Evolutionary conservation across 2,329 filamentous ascomycete species (phyloP).

Genomic region (Dothideomycetes sp.): DNA sequence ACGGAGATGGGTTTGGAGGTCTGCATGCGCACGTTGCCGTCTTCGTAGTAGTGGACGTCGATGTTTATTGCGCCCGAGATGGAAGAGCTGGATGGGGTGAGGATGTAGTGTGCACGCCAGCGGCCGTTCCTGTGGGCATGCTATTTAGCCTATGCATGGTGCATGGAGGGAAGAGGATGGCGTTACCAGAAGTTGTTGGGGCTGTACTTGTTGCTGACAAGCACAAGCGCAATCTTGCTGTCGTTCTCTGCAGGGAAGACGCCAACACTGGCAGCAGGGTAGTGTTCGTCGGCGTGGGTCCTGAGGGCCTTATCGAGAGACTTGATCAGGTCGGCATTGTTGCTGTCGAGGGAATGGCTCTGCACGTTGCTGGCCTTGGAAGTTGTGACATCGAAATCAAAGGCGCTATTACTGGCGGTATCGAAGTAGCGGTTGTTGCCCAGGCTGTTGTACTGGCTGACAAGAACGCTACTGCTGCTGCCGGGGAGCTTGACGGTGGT

Average conservation of each 20-base stretch:
- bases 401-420: conserved; percentile 76
- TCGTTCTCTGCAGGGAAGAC: conserved; percentile 74
- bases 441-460: conserved; percentile 79
- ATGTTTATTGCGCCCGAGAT: conserved; percentile 78
- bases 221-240: conserved; percentile 65
- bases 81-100: conserved; percentile 56
- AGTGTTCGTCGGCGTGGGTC: conserved; percentile 78
- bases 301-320: conserved; percentile 71
- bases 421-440: conserved; percentile 83
- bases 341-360: conserved; percentile 67
- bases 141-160: background rate
- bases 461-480: conserved; percentile 59
- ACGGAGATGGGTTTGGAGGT: conserved; percentile 69
- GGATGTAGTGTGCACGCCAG: conserved; percentile 83
- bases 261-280: conserved; percentile 68
- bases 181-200: conserved; percentile 91
- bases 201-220: conserved; percentile 94
- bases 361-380: conserved; percentile 80
- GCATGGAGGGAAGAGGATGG: background rate
- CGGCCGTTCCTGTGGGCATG: conserved; percentile 71
- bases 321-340: conserved; percentile 71
- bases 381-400: conserved; percentile 74
- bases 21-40: conserved; percentile 88
- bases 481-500: conserved; percentile 81
- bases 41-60: conserved; percentile 98